Base-by-base conservation (phyloP, 148 eudicot species). In the Polygonum maritimum region DNA sequence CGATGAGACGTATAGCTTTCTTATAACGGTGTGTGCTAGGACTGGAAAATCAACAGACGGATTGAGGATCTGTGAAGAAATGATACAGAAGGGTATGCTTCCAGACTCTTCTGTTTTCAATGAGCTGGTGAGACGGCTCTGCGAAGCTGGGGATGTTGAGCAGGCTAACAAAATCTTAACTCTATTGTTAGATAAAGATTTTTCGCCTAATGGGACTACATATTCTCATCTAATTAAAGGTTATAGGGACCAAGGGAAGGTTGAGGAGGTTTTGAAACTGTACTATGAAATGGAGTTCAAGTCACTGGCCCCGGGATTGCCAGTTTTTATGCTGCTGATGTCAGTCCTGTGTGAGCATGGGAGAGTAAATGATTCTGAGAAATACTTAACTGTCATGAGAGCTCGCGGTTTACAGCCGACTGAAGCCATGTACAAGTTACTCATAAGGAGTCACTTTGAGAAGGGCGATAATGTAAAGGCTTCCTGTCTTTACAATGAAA, bases 241-340 rank as follows among this genome's bases (percentile, higher is more conserved):
- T 33, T 90, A 89, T 83, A 81, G 78, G 54, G 79, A 77, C 79
- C 87, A 84, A 75, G 88, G 85, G 69, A 84, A 88, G 16, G 45
- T 82, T 65, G 84, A 87, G 51, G 89, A 89, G 75, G 85, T 83
- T 80, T 81, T 86, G 39, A 90, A 90, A 82, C 72, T 94, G 49
- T 89, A 87, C 40, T 80, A 90, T 78, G 98, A 94, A 86, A 90
- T 90, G 92, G 91, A 87, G 69, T 89, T 81, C 71, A 85, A 81
- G 76, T 83, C 81, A 21, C 48, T 92, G 31, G 75, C 88, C 51
- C 88, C 93, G 40, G 80, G 83, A 74, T 57, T 78, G 45, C 78
- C 45, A 26, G 78, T 87, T 57, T 90, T 89, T 22, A 81, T 74
- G 58, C 82, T 86, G 12, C 62, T 90, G 80, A 81, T 94, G 60